Evolutionary conservation across 352 stramenopile genomes (phyloP).

Genomic region (Blastocystis sp.): DNA sequence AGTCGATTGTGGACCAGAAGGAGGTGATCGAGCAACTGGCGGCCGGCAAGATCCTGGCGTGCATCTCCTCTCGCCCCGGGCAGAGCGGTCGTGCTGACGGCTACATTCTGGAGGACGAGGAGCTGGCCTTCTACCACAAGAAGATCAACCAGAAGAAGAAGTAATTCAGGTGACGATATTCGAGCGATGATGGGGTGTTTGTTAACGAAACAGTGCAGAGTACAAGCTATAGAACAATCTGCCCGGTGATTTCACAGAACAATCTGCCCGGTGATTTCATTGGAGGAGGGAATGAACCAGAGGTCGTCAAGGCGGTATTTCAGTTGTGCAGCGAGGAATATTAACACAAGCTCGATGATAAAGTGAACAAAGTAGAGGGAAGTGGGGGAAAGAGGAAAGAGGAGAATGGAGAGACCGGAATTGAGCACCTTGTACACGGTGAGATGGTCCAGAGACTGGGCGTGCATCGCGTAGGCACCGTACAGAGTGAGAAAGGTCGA

Average conservation of each 20-base stretch:
- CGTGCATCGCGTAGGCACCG: slow-evolving; percentile 43
- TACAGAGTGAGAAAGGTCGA: slow-evolving; percentile 46
- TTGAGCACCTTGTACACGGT: slow-evolving; percentile 52
- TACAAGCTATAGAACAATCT: neutral
- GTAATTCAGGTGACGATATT: neutral
- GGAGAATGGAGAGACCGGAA: slow-evolving; percentile 26
- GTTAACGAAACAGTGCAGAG: slow-evolving; percentile 2
- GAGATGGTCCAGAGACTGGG: slow-evolving; percentile 25
- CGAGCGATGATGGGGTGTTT: neutral
- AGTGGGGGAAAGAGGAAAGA: slow-evolving; percentile 59
- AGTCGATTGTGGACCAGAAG: no score
- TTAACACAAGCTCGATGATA: slow-evolving; percentile 45
- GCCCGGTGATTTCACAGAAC: neutral
- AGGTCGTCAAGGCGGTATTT: slow-evolving; percentile 63
- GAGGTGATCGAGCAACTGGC: no score
- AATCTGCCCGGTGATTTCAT: slow-evolving; percentile 29
- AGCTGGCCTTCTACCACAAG: neutral
- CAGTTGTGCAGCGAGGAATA: slow-evolving; percentile 42
- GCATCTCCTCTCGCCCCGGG: no score
- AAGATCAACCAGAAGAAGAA: neutral
- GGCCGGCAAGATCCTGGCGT: no score
- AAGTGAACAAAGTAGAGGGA: slow-evolving; percentile 64
- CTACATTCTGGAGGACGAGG: slow-evolving; percentile 75
- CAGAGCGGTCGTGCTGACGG: no score
- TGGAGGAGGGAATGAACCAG: slow-evolving; percentile 63